Base-by-base conservation (phyloP, 306 rosid species). In the Erythrophleum fordii region DNA sequence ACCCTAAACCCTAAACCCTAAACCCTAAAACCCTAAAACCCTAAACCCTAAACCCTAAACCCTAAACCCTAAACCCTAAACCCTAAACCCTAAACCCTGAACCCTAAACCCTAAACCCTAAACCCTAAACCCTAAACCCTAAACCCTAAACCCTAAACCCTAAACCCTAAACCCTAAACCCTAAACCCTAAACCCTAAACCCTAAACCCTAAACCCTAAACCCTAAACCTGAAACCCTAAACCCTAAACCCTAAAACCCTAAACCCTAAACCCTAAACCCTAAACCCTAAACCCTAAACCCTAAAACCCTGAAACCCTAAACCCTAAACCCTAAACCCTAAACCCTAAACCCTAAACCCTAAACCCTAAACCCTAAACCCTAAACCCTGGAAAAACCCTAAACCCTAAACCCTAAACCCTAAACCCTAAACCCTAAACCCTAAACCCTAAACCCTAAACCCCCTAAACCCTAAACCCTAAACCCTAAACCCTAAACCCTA, bases 121-220 rank as follows among this genome's bases (percentile, higher is more conserved):
- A 76, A 59, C 66, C 79, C 79, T 75, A 58, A 75, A 35, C 79
- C 55, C 70, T 65, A 65, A 77, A 77, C 51, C 73, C 73, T 48
- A 65, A 77, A 77, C 74, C 81, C 73, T 14, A 56, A 48, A 77
- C 65, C 81, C 73, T 35, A 69, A 75, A 58, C 70, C 79, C 70
- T 56, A 56, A 75, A 75, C 69, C 70, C 48, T 39, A 75, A 58
- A 23, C 79, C 69, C 69, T 56, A 75, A 56, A 37, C 70, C 70
- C 70, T 48, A 72, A 69, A 41, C 53, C 73, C 73, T 44, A 46
- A 77, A 62, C 35, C 69, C 69, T 75, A 75, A 75, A 56, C 79
- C 69, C 69, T 56, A 74, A 55, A 52, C 66, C 48, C 28, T 18
- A 74, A 75, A 23, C 69, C 79, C 29, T 10, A 75, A 75, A 11